phyloP scores from a whole-genome alignment of 129 eudicot species.

The Lonicera japonica region DNA sequence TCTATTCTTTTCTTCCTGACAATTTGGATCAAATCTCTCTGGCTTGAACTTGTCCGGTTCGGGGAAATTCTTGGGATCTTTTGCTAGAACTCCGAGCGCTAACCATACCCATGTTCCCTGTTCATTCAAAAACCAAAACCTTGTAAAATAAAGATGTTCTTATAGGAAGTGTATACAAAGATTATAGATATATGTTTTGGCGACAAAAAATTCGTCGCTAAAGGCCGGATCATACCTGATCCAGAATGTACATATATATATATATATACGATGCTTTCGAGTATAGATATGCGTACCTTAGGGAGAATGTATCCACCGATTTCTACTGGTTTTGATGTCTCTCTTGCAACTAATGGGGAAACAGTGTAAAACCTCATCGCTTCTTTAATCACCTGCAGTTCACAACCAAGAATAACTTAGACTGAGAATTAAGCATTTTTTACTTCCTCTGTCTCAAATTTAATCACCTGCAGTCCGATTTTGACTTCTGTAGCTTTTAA shows the following conservation, averaged over 20 bases:
- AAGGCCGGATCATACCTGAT: no score
- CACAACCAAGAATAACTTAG: not conserved
- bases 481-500: no score
- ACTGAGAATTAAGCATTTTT: not conserved
- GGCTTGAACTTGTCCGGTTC: slow-evolving; percentile 92
- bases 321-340: slow-evolving; percentile 70
- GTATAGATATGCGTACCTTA: slow-evolving; percentile 37
- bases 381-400: slow-evolving; percentile 76
- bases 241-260: no score
- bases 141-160: not conserved
- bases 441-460: no score
- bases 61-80: slow-evolving; percentile 85
- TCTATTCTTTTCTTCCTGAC: slow-evolving; percentile 74
- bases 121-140: not conserved
- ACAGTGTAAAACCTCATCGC: slow-evolving; percentile 81
- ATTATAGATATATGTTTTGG: no score
- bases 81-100: slow-evolving; percentile 90
- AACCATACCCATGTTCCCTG: slow-evolving; percentile 99
- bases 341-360: slow-evolving; percentile 88
- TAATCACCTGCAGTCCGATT: no score
- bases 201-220: no score
- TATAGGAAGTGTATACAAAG: no score
- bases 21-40: slow-evolving; percentile 68
- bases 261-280: no score
- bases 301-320: slow-evolving; percentile 89